Percentiles rank a stretch among this genome's conserved stretches.
Evolutionary conservation across 257 asterid genomes (phyloP).

Genomic region (Knoxia roxburghii): DNA sequence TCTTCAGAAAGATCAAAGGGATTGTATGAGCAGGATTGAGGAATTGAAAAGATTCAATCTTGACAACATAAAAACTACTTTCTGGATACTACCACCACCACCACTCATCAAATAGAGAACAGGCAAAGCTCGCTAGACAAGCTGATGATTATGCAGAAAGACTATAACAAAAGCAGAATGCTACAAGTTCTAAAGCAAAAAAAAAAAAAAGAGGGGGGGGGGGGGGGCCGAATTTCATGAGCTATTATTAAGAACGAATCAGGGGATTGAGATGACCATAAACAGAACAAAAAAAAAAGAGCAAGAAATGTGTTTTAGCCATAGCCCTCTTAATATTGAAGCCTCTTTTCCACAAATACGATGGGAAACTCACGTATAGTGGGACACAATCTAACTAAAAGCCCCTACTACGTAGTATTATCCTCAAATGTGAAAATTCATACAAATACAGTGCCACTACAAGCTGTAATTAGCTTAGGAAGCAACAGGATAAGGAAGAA

Average conservation of each 20-base stretch:
- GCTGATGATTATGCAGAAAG: not conserved
- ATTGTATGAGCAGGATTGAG: not conserved
- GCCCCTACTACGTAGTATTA: not conserved
- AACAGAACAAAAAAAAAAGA: not conserved
- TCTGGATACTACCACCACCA: no score
- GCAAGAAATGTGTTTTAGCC: not conserved
- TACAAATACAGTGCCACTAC: not conserved
- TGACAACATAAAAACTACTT: not conserved
- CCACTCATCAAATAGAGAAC: not conserved
- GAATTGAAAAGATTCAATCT: not conserved
- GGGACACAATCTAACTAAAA: not conserved
- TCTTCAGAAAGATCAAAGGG: slow-evolving; percentile 7
- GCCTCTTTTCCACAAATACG: not conserved
- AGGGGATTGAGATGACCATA: not conserved
- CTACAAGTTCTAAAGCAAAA: not conserved
- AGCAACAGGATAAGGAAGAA: slow-evolving; percentile 9
- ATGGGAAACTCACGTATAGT: not conserved
- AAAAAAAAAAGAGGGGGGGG: no score
- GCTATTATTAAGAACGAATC: not conserved
- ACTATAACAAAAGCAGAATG: not conserved
- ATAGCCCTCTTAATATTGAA: not conserved
- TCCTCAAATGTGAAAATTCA: not conserved
- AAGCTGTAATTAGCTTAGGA: not conserved
- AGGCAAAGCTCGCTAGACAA: not conserved
- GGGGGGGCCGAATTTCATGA: not conserved